Percentiles rank a stretch among this genome's conserved stretches.
Evolutionary conservation across 192 early-diverging fungal genomes (phyloP).

Genomic region (Coemansia sp.): DNA sequence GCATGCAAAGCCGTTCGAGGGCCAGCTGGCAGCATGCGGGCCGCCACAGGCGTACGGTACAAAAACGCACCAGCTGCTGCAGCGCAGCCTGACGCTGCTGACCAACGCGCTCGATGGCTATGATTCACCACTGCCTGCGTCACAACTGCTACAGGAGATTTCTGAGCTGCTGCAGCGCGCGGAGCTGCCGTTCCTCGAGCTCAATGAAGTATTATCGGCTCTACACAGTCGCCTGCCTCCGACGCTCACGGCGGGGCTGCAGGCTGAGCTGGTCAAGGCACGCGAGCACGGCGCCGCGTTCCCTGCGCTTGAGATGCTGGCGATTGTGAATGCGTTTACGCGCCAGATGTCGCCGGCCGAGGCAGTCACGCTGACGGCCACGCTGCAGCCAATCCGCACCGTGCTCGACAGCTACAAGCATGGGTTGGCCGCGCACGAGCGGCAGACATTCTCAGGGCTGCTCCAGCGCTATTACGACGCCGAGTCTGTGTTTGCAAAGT

Average conservation of each 20-base stretch:
- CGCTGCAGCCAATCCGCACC: constrained; percentile 63
- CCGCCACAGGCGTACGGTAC: constrained; percentile 81
- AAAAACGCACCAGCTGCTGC: constrained; percentile 86
- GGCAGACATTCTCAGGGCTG: constrained; percentile 66
- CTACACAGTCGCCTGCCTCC: constrained; percentile 84
- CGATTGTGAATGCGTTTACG: constrained; percentile 57
- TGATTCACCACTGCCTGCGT: constrained; percentile 58
- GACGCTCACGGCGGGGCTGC: constrained; percentile 57
- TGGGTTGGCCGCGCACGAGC: constrained; percentile 77
- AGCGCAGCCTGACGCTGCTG: constrained; percentile 59
- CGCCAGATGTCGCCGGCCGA: constrained; percentile 62
- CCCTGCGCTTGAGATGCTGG: constrained; percentile 68
- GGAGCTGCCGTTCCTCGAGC: constrained; percentile 85
- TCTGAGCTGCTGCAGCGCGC: constrained; percentile 69
- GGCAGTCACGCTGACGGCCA: constrained; percentile 56
- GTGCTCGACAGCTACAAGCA: constrained; percentile 69
- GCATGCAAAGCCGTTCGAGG: constrained; percentile 81
- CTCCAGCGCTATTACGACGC: constrained; percentile 84
- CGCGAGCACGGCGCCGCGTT: constrained; percentile 53
- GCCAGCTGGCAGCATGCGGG: constrained; percentile 67
- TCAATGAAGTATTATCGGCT: constrained; percentile 74
- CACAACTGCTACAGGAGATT: constrained; percentile 68
- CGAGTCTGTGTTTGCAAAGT: constrained; percentile 77
- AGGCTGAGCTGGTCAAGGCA: constrained; percentile 48
- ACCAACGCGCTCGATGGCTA: constrained; percentile 80